Evolutionary conservation across 2,329 filamentous ascomycete species (phyloP), one percentile per base, ranked within the genome.

Genomic region (Hysterium pulicare): DNA sequence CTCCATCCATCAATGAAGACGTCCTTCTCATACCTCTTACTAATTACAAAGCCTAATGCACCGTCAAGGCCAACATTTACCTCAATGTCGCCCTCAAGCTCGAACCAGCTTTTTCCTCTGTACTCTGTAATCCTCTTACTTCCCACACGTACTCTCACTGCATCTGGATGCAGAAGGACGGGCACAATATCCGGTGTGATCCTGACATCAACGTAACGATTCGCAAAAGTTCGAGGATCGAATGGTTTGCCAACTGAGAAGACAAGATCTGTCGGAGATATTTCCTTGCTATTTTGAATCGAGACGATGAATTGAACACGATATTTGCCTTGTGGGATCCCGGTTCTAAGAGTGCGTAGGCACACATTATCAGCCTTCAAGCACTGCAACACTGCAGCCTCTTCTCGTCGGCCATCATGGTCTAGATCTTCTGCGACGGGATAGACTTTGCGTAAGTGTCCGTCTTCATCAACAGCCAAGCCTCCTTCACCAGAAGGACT

Each of bases 231-330:
- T 2, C 11, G 34, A 0, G 50, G 24, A 40, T 68, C 66, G 32
- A 62, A 65, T 0, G 65, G 66, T 40, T 61, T 62, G 4, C 66
- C 66, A 1, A 68, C 66, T 5, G 57, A 63, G 23, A 67, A 66
- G 2, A 69, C 55, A 9, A 69, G 30, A 19, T 68, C 59, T 2
- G 46, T 38, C 0, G 65, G 65, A 1, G 53, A 33, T 0, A 47
- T 50, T 26, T 61, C 24, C 4, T 38, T 36, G 11, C 46, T 45
- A 2, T 53, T 45, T 26, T 63, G 57, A 35, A 64, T 66, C 6
- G 57, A 51, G 13, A 58, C 54, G 38, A 69, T 59, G 46, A 67
- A 68, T 11, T 52, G 50, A 32, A 66, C 64, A 34, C 57, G 59
- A 48, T 69, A 69, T 21, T 49, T 50, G 0, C 66, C 66, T 20